Conservation (phyloP, 2,329 filamentous ascomycete species). For the Botrytis deweyae region DNA sequence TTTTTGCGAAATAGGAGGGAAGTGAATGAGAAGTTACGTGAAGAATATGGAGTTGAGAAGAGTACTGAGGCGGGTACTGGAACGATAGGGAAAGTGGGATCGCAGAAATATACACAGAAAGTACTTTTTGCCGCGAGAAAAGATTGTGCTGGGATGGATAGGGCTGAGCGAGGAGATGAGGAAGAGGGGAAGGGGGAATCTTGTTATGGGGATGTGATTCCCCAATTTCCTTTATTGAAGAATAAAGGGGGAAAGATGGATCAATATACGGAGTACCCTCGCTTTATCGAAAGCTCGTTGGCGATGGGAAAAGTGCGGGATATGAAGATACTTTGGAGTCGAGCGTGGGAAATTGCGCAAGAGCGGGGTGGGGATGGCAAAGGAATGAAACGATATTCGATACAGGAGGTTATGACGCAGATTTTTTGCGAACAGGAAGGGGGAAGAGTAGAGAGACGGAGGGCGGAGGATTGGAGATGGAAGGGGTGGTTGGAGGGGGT, state of each 20-base stretch:
- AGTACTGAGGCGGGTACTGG: neutral
- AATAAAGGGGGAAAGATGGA: conserved; percentile 49
- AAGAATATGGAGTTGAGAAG: conserved; percentile 28
- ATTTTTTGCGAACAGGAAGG: conserved; percentile 55
- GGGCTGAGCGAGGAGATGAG: conserved; percentile 19
- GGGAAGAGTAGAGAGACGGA: conserved; percentile 39
- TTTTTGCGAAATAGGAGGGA: conserved; percentile 51
- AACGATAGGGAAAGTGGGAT: neutral
- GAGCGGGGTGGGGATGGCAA: neutral
- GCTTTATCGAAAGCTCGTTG: conserved; percentile 49
- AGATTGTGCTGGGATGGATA: conserved; percentile 45
- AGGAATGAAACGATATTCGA: neutral
- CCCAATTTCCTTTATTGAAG: conserved; percentile 50
- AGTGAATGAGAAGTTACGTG: conserved; percentile 47
- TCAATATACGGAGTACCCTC: conserved; percentile 42
- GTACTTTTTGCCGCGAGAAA: conserved; percentile 58
- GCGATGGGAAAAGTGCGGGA: conserved; percentile 53
- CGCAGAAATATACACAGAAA: conserved; percentile 49
- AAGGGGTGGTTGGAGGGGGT: neutral
- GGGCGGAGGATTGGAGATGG: neutral
- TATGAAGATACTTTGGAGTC: conserved; percentile 47
- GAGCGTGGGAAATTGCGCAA: conserved; percentile 28
- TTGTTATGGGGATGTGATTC: conserved; percentile 49
- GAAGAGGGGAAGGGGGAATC: conserved; percentile 47
- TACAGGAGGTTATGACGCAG: conserved; percentile 44